Evolutionary conservation across 202 grass and related monocot genomes (phyloP), one percentile per base, ranked within the genome.

Genomic region (Musa balbisiana): DNA sequence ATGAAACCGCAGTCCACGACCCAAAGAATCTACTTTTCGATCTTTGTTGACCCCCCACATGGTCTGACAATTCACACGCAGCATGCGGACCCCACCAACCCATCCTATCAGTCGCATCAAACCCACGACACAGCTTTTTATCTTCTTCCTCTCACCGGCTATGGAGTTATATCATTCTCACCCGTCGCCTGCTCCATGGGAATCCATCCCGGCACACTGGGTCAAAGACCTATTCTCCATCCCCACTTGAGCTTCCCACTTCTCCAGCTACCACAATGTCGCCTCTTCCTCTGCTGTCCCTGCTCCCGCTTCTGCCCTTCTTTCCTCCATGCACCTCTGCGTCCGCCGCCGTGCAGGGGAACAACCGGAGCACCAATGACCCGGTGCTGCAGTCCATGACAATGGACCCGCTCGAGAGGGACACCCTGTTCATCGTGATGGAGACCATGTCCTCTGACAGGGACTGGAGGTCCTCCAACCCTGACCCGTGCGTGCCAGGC

Each of bases 371-470:
- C 21, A 11, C 24, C 22, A 5, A 5, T 8, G 65, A 68, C 17
- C 58, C 58, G 16, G 49, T 49, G 15, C 17, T 71, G 68, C 43
- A 51, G 23, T 49, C 84, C 13, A 55, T 79, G 12, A 58, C 76
- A 58, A 88, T 94, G 95, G 86, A 88, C 52, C 27, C 81, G 0
- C 54, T 73, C 13, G 91, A 98, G 85, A 82, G 55, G 77, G 89
- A 94, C 76, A 86, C 87, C 60, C 82, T 94, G 17, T 90, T 94
- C 81, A 80, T 73, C 53, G 85, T 98, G 43, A 98, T 98, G 95
- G 95, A 90, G 21, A 77, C 89, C 67, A 82, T 94, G 77, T 98
- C 95, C 52, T 92, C 91, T 20, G 91, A 98, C 75, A 83, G 88
- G 10, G 87, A 85, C 76, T 98, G 95, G 95, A 79, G 91, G 63